Evolutionary conservation across 352 stramenopile genomes (phyloP).

Genomic region (Phytophthora fragariae): DNA sequence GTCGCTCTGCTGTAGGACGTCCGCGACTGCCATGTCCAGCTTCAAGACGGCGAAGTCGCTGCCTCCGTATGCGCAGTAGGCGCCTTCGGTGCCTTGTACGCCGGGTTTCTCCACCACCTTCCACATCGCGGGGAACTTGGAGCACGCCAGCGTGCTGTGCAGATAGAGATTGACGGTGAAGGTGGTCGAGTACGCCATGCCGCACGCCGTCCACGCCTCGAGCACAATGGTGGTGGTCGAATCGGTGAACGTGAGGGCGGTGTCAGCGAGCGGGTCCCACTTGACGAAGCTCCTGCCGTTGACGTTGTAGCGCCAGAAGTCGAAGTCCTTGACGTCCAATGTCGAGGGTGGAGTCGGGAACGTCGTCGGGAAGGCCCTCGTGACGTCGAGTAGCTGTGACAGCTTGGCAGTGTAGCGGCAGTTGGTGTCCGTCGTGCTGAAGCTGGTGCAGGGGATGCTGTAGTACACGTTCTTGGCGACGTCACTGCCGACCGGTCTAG

Average conservation of each 20-base stretch:
- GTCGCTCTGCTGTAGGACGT: constrained; percentile 6
- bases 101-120: constrained; percentile 19
- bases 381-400: constrained; percentile 18
- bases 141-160: constrained; percentile 35
- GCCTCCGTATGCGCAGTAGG: constrained; percentile 27
- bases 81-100: constrained; percentile 5
- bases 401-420: constrained; percentile 24
- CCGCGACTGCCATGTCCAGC: constrained; percentile 9
- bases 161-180: constrained; percentile 52
- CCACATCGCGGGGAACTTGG: constrained; percentile 27
- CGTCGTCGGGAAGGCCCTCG: neutral
- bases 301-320: constrained; percentile 65
- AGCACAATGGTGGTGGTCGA: constrained; percentile 48
- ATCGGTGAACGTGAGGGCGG: constrained; percentile 35
- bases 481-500: constrained; percentile 4
- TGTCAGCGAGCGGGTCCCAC: constrained; percentile 17
- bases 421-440: constrained; percentile 14
- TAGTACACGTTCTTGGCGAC: constrained; percentile 23
- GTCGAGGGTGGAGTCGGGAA: constrained; percentile 3
- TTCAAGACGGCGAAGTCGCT: constrained; percentile 34
- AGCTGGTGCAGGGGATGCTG: constrained; percentile 25
- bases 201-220: constrained; percentile 68
- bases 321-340: constrained; percentile 15
- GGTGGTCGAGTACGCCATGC: constrained; percentile 22
- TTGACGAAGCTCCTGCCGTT: constrained; percentile 11